Percentiles rank a stretch among this genome's conserved stretches.
Conservation (phyloP, 805 yeast genomes). For the Hermanozyma aechmeae region DNA sequence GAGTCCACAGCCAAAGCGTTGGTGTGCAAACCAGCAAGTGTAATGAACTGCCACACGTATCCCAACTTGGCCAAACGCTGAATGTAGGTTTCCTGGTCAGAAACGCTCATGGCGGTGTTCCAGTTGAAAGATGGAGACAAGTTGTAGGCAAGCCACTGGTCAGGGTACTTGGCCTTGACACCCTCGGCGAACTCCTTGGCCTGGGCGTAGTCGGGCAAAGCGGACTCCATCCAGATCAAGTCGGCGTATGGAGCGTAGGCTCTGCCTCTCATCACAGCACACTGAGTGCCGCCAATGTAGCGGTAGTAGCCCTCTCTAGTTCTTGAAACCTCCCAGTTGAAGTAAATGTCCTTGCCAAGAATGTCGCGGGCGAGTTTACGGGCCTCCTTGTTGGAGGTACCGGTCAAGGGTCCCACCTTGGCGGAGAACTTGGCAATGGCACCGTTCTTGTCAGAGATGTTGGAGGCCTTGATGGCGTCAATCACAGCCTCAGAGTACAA, state of each 20-base stretch:
- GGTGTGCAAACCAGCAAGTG: constrained; percentile 94
- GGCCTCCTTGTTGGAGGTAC: constrained; percentile 73
- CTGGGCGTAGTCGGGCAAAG: constrained; percentile 86
- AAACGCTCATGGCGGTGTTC: constrained; percentile 84
- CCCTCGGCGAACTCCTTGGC: constrained; percentile 94
- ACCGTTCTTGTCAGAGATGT: constrained; percentile 48
- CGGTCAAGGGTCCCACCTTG: constrained; percentile 66
- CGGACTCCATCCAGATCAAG: constrained; percentile 97
- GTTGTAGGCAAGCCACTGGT: constrained; percentile 95
- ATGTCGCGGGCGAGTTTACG: constrained; percentile 64
- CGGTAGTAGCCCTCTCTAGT: constrained; percentile 96
- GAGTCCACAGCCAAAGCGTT: constrained; percentile 86
- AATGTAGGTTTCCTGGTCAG: constrained; percentile 87
- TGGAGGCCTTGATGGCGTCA: constrained; percentile 63
- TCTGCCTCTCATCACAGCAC: constrained; percentile 94
- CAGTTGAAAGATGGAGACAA: constrained; percentile 97
- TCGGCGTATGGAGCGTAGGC: constrained; percentile 94
- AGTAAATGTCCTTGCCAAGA: constrained; percentile 74
- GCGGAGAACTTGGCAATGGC: constrained; percentile 57
- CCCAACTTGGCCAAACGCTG: constrained; percentile 80
- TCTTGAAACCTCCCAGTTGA: constrained; percentile 93
- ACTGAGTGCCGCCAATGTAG: constrained; percentile 92
- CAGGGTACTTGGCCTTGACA: constrained; percentile 69
- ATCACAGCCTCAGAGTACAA: constrained; percentile 86
- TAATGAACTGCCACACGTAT: constrained; percentile 95